Percentiles rank a stretch among this genome's conserved stretches.
phyloP scores from a whole-genome alignment of 2,329 filamentous ascomycete species.

The Ustilaginoidea virens region DNA sequence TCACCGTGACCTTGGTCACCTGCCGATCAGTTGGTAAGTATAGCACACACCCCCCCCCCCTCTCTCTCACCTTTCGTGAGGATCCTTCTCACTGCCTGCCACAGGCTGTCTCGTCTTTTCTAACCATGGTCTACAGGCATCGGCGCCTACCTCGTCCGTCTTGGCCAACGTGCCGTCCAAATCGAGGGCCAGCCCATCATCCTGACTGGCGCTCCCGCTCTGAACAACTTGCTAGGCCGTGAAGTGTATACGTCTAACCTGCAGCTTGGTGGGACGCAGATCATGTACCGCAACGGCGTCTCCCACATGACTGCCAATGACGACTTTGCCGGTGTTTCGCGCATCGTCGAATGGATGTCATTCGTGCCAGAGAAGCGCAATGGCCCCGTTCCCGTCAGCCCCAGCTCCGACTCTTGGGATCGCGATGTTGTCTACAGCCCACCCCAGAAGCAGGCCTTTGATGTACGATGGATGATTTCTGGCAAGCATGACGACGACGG shows the following conservation, averaged over 20 bases:
- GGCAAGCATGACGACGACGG: conserved; percentile 64
- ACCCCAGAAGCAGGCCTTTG: conserved; percentile 70
- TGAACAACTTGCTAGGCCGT: conserved; percentile 95
- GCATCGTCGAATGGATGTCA: conserved; percentile 97
- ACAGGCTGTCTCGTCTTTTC: too few species aligned
- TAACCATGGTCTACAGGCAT: too few species aligned
- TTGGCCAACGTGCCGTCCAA: conserved; percentile 95
- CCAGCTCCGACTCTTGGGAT: conserved; percentile 77
- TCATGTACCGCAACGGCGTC: conserved; percentile 99
- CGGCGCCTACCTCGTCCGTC: conserved; percentile 94
- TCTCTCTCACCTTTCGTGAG: too few species aligned
- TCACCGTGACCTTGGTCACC: conserved; percentile 93
- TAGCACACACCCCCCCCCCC: too few species aligned
- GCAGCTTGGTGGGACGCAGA: conserved; percentile 98
- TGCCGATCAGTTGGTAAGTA: conserved; percentile 83
- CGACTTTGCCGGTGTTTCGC: conserved; percentile 93
- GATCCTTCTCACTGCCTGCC: too few species aligned
- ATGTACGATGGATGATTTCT: conserved; percentile 84
- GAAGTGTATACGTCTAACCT: conserved; percentile 99
- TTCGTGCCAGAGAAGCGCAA: conserved; percentile 94
- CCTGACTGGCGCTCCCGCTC: conserved; percentile 86
- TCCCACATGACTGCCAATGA: conserved; percentile 97
- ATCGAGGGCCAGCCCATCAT: conserved; percentile 99
- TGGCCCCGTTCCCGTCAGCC: conserved; percentile 81
- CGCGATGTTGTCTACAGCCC: conserved; percentile 78